Conservation (phyloP, 345 rosid species). For the Citrus glauca region DNA sequence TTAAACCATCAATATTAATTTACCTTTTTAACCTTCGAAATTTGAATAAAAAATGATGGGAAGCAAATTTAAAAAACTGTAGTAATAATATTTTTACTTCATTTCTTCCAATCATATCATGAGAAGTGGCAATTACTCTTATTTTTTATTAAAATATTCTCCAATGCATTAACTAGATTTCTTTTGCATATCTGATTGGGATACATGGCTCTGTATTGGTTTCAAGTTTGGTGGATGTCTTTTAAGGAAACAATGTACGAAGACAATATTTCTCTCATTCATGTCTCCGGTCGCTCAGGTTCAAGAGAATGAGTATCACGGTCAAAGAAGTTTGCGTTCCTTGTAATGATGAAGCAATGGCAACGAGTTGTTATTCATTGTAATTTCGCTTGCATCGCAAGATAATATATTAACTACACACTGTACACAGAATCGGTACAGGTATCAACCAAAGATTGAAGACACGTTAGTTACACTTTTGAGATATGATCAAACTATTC, state of each 20-base stretch:
- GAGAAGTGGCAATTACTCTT: too few species aligned
- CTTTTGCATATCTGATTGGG: not conserved
- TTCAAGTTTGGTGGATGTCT: not conserved
- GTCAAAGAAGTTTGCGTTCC: not conserved
- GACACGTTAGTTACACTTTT: not conserved
- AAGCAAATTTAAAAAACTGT: too few species aligned
- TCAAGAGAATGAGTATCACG: too few species aligned
- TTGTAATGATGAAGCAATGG: not conserved
- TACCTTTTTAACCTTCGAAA: too few species aligned
- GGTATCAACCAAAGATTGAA: conserved; percentile 13
- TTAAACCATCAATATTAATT: too few species aligned
- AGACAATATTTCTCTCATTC: not conserved
- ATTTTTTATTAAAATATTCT: not conserved
- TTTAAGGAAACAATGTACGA: not conserved
- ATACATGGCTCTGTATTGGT: not conserved
- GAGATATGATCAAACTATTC: conserved; percentile 37
- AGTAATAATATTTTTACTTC: too few species aligned
- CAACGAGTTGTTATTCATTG: not conserved
- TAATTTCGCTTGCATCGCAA: conserved; percentile 2
- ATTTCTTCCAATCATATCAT: too few species aligned
- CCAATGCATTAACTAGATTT: not conserved
- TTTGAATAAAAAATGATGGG: too few species aligned
- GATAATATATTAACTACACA: conserved; percentile 3
- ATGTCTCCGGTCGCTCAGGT: too few species aligned
- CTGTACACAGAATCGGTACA: conserved; percentile 17